phyloP scores from a whole-genome alignment of 2,329 filamentous ascomycete genomes.

The Clonostachys byssicola region DNA sequence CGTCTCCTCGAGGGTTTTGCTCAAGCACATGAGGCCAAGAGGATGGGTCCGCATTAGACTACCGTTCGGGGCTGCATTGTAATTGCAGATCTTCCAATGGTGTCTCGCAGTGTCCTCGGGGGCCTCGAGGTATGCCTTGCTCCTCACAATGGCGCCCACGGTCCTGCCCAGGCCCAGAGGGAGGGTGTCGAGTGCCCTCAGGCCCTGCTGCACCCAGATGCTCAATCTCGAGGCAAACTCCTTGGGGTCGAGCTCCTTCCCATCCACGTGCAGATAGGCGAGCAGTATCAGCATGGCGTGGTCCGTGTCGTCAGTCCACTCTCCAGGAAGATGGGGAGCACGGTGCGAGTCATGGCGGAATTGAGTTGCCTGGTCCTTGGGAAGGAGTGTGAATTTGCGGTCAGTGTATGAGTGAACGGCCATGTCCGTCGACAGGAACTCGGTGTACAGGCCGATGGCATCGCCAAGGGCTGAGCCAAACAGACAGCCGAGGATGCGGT shows the following conservation, averaged over 20 bases:
- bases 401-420: too few species aligned
- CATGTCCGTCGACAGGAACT: conserved; percentile 28
- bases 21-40: too few species aligned
- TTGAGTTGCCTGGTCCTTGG: conserved; percentile 26
- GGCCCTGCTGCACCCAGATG: conserved; percentile 41
- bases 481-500: conserved; percentile 36
- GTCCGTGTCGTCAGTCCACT: conserved; percentile 53
- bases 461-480: conserved; percentile 49
- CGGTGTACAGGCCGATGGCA: conserved; percentile 49
- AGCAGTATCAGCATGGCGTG: conserved; percentile 45
- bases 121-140: conserved; percentile 27
- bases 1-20: too few species aligned
- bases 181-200: conserved; percentile 37
- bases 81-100: too few species aligned
- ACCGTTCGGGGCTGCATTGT: too few species aligned
- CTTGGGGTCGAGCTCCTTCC: conserved; percentile 22
- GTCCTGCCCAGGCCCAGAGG: conserved; percentile 43
- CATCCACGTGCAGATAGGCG: conserved; percentile 38
- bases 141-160: conserved; percentile 36
- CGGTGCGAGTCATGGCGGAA: conserved; percentile 39
- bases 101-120: conserved; percentile 15
- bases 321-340: conserved; percentile 29
- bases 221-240: conserved; percentile 40
- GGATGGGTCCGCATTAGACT: too few species aligned
- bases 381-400: conserved; percentile 15